These are phyloP conservation scores for Gamsiella multidivaricata DNA, from an alignment of 192 early-diverging fungal species.

Conservation along the genomic window DNA sequence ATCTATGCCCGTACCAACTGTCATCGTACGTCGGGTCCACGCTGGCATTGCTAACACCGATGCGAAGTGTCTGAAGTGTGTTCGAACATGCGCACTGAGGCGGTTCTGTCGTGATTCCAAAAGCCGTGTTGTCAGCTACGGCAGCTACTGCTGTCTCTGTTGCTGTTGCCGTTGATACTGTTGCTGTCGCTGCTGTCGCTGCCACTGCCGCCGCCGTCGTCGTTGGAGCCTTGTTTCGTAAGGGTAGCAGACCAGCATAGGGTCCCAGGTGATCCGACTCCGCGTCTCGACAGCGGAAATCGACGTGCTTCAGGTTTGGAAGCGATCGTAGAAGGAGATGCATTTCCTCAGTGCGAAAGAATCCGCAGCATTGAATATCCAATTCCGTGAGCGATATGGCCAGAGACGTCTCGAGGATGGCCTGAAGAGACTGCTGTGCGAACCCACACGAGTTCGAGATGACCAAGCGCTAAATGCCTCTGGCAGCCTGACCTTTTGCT, in stretches of 20 bases:
- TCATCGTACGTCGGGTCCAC: not conserved
- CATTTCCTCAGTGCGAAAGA: not conserved
- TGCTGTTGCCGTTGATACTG: not conserved
- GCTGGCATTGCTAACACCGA: not conserved
- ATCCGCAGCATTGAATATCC: not conserved
- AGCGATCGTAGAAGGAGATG: not conserved
- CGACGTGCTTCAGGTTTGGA: not conserved
- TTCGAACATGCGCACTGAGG: not conserved
- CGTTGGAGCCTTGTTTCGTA: not conserved
- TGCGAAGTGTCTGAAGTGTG: not conserved
- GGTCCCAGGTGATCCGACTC: not conserved
- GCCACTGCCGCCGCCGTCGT: not conserved
- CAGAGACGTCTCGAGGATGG: not conserved
- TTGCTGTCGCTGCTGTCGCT: not conserved
- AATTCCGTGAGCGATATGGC: not conserved
- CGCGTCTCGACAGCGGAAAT: not conserved
- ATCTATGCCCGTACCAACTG: slow-evolving; percentile 5
- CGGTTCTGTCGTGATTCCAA: not conserved
- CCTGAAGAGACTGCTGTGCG: not conserved
- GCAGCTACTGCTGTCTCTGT: not conserved
- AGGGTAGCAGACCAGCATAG: not conserved
- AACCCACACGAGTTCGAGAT: not conserved
- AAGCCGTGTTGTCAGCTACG: no score
- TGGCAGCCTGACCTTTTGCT: not conserved
- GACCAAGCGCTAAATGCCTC: not conserved